Base-by-base conservation (phyloP, 2,329 filamentous ascomycete genomes). In the Metarhizium album region DNA sequence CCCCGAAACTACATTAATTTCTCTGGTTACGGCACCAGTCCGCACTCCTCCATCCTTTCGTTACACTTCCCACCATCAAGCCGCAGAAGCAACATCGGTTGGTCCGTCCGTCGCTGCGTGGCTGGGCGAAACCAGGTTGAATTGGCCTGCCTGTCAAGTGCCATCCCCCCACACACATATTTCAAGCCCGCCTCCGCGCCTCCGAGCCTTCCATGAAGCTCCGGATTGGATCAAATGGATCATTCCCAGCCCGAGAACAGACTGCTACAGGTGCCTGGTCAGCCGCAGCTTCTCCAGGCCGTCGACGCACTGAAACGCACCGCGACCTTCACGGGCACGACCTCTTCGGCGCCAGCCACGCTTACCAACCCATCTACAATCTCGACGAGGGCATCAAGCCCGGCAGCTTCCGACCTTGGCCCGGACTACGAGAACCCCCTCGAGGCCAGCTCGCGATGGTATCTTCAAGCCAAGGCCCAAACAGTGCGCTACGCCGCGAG, bases 401-500 rank as follows among this genome's bases (percentile, higher is more conserved):
- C 60, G 40, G 63, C 61, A 23, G 63, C 63, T 45, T 62, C 58
- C 40, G 63, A 61, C 49, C 60, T 65, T 53, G 58, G 62, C 48
- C 58, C 59, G 52, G 69, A 67, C 45, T 74, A 74, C 54, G 64
- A 67, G 48, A 74, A 74, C 54, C 69, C 70, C 18, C 66, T 74
- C 45, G 70, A 74, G 52, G 58, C 59, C 43, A 69, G 66, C 50
- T 70, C 71, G 20, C 66, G 71, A 53, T 74, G 71, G 71, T 64
- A 67, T 46, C 63, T 74, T 50, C 60, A 60, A 35, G 70, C 70
- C 47, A 67, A 69, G 16, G 71, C 70, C 45, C 65, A 70, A 47
- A 68, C 70, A 42, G 64, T 74, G 46, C 70, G 72, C 33, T 70
- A 70, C 48, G 72, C 69, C 38, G 70, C 72, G 48, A 69, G 64